A percentile compares a stretch with the other conserved stretches of the same genome.
Conservation (phyloP, 1,139 yeast species). For the Debaryomycetaceae sp. region DNA sequence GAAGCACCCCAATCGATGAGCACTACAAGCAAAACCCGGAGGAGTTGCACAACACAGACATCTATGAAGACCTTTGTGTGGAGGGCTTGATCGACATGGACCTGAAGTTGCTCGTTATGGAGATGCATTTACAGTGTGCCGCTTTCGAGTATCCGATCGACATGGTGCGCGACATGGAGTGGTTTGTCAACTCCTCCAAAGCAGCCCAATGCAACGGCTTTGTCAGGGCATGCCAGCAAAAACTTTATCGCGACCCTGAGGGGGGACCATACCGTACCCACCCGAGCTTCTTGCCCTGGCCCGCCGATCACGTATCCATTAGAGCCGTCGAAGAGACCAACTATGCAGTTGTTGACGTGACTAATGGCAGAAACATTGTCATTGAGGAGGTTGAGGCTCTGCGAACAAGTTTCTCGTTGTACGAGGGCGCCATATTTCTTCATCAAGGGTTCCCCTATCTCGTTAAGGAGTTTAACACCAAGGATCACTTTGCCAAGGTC, state of each 20-base stretch:
- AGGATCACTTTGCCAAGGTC: conserved; percentile 74
- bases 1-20: conserved; percentile 83
- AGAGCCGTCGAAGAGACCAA: conserved; percentile 76
- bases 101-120: conserved; percentile 43
- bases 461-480: conserved; percentile 77
- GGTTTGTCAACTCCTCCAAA: conserved; percentile 36
- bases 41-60: conserved; percentile 44
- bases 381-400: conserved; percentile 91
- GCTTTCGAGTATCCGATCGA: conserved; percentile 76
- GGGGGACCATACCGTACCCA: conserved; percentile 53
- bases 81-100: conserved; percentile 33
- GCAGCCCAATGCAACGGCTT: conserved; percentile 20
- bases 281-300: conserved; percentile 73
- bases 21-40: conserved; percentile 71
- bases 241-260: conserved; percentile 42
- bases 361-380: conserved; percentile 66
- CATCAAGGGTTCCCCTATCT: conserved; percentile 92
- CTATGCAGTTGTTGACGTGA: conserved; percentile 85
- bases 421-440: conserved; percentile 92
- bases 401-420: conserved; percentile 82
- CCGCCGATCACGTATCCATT: conserved; percentile 67
- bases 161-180: conserved; percentile 47
- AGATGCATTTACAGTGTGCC: conserved; percentile 90
- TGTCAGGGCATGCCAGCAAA: conserved; percentile 35
- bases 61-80: conserved; percentile 43